A percentile compares a stretch with the other conserved stretches of the same genome.
Conservation (phyloP, 768 basidiomycete genomes). For the Tulasnella sp. region DNA sequence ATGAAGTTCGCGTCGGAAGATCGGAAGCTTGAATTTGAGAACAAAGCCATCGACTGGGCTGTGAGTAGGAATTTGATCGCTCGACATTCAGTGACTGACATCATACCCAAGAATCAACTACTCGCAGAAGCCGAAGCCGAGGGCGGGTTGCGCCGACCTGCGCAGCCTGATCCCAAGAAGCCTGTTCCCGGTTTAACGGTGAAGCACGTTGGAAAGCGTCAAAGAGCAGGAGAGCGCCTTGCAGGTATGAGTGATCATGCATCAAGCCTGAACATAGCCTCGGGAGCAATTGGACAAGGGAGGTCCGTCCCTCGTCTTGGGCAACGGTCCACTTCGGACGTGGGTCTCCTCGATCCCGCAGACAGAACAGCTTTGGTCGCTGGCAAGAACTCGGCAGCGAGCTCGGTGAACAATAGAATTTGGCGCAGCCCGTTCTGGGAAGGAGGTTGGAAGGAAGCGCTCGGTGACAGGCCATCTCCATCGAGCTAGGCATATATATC, state of each 20-base stretch:
- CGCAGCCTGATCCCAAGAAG: conserved; percentile 8
- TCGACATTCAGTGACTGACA: conserved; percentile 33
- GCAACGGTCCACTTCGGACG: not conserved
- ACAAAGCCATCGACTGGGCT: conserved; percentile 65
- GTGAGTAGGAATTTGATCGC: conserved; percentile 49
- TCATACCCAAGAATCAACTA: conserved; percentile 59
- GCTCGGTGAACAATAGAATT: not conserved
- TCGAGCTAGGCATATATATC: not conserved
- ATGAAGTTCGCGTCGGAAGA: conserved; percentile 59
- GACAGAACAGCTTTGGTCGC: not conserved
- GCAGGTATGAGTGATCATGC: conserved; percentile 32
- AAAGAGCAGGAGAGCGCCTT: conserved; percentile 35
- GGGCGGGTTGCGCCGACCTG: conserved; percentile 42
- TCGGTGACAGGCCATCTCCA: not conserved
- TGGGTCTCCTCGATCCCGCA: not conserved
- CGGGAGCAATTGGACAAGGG: conserved; percentile 29
- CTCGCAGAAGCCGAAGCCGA: conserved; percentile 65
- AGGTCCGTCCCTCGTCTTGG: not conserved
- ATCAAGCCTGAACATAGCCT: conserved; percentile 30
- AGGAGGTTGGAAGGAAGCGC: conserved; percentile 34
- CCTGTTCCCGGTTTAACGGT: conserved; percentile 15
- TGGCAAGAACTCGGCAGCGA: not conserved
- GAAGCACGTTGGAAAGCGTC: conserved; percentile 27
- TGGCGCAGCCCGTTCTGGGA: conserved; percentile 35
- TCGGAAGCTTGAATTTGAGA: conserved; percentile 54